Evolutionary conservation across 1,284 basidiomycete genomes (phyloP), one percentile per base, ranked within the genome.

Genomic region (Ganoderma lingzhi): DNA sequence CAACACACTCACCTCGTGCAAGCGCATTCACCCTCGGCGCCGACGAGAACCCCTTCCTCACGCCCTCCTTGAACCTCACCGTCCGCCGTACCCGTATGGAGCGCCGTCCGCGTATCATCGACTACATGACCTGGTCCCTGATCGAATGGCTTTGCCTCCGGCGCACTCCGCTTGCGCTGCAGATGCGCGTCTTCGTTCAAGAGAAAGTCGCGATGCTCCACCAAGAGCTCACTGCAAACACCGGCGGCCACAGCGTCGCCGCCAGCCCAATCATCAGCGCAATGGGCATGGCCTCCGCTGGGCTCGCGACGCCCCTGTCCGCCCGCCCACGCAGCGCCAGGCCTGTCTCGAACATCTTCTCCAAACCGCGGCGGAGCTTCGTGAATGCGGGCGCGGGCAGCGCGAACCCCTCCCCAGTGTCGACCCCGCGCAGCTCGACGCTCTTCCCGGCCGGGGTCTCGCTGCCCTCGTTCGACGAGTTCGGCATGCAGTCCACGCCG

Each of bases 41-140:
- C n/a, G 72, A 77, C 44, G 73, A 75, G n/a, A 76, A 76, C n/a
- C 71, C 78, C 0, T 77, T 78, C 70, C 70, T 78, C 32, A 68
- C 73, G 9, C 76, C 78, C 0, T 78, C 79, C 17, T 74, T 67
- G 48, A 65, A 39, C 5, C 68, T 39, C 73, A 71, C 53, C 68
- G 70, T 56, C 72, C 71, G 70, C 62, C 73, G 61, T 65, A 63
- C 70, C n/a, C 74, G 73, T 30, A 64, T 37, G 76, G 67, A 76
- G 79, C 75, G 70, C 62, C 78, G 70, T 77, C 90, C 90, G 3
- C 84, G 90, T 39, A 80, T 90, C 44, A 82, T 93, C 4, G 93
- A 95, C 77, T 94, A 93, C 77, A 82, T 90, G 44, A 83, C 91
- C 37, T 95, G 93, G 93, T 93, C 91, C 0, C 77, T 90, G 37